Conservation (phyloP, 129 eudicot species). For the Pittosporum tobira region DNA sequence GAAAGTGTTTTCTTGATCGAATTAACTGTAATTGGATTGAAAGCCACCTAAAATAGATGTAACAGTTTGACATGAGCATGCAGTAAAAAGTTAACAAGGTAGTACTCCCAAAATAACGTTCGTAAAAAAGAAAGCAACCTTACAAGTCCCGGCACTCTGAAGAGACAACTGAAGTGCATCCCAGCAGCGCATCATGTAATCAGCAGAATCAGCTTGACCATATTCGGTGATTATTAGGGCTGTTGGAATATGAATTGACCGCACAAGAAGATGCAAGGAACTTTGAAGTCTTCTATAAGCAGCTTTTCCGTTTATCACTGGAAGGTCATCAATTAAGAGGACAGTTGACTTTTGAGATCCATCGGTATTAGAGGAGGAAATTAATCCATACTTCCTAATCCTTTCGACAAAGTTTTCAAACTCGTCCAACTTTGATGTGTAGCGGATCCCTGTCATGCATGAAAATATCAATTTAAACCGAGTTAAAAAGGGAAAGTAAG, state of each 20-base stretch:
- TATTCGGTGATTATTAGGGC: constrained; percentile 73
- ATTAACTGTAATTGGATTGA: constrained; percentile 81
- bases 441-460: constrained; percentile 53
- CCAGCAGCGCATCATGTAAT: constrained; percentile 45
- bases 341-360: constrained; percentile 31
- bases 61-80: constrained; percentile 7
- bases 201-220: constrained; percentile 56
- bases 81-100: not conserved
- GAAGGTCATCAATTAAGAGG: constrained; percentile 89
- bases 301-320: constrained; percentile 61
- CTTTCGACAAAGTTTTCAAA: constrained; percentile 80
- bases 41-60: constrained; percentile 52
- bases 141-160: constrained; percentile 74
- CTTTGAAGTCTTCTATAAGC: constrained; percentile 51
- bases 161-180: constrained; percentile 74
- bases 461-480: constrained; percentile 5
- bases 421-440: constrained; percentile 84
- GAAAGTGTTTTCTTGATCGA: constrained; percentile 60
- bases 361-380: constrained; percentile 34
- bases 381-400: constrained; percentile 67
- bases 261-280: constrained; percentile 75
- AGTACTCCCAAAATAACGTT: not conserved
- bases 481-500: not conserved
- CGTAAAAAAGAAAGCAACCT: constrained; percentile 51
- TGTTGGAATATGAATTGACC: constrained; percentile 65